phyloP scores from a whole-genome alignment of 805 yeast genomes.

The Cephaloascus fragrans region DNA sequence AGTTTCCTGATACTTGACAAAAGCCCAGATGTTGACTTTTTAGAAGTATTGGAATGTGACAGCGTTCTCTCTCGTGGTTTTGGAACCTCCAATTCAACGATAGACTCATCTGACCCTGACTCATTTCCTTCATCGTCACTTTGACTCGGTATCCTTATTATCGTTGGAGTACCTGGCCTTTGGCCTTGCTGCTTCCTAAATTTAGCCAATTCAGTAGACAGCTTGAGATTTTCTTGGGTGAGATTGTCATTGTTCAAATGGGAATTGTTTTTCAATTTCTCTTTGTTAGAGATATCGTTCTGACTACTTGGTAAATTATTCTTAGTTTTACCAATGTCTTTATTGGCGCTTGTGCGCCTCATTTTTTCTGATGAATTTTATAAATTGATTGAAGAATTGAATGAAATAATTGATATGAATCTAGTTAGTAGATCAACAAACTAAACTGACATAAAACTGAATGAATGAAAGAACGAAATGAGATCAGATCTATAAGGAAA shows the following conservation, averaged over 20 bases:
- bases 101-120: not conserved
- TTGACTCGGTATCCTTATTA: not conserved
- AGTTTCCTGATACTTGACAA: not conserved
- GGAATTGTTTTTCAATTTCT: not conserved
- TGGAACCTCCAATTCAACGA: not conserved
- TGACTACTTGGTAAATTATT: not conserved
- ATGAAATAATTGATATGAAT: too few relatives aligned
- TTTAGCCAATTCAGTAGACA: not conserved
- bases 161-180: not conserved
- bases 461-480: too few relatives aligned
- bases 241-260: not conserved
- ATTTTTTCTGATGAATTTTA: too few relatives aligned
- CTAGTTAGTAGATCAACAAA: too few relatives aligned
- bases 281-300: not conserved
- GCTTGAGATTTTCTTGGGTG: not conserved
- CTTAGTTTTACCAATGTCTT: not conserved
- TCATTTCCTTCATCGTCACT: not conserved
- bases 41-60: not conserved
- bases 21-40: not conserved
- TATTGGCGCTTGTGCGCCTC: constrained; percentile 1
- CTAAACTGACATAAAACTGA: too few relatives aligned
- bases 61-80: not conserved
- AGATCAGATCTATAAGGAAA: too few relatives aligned
- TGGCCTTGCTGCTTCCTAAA: not conserved
- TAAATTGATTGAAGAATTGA: too few relatives aligned